A percentile compares a stretch with the other conserved stretches of the same genome.
Evolutionary conservation across 1,139 yeast genomes (phyloP).

Genomic region (Lodderomyces margitis): DNA sequence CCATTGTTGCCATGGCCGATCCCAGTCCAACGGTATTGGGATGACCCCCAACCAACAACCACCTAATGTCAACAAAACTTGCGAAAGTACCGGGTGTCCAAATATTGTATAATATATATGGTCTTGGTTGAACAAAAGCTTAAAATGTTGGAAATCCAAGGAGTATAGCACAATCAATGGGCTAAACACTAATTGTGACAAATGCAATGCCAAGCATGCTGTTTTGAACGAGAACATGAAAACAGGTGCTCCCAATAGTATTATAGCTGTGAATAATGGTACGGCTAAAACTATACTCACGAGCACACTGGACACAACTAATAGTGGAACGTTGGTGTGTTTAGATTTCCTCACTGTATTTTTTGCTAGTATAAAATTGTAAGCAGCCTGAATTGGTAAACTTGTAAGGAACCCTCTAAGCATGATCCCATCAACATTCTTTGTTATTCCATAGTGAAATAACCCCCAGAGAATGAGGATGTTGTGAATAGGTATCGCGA

Average conservation of each 20-base stretch:
- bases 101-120: constrained; percentile 24
- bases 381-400: constrained; percentile 26
- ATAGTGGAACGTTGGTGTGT: constrained; percentile 28
- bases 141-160: constrained; percentile 43
- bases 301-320: constrained; percentile 36
- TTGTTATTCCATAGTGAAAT: constrained; percentile 37
- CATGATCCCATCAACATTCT: constrained; percentile 26
- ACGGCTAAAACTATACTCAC: constrained; percentile 46
- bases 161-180: constrained; percentile 66
- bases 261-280: constrained; percentile 50
- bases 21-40: constrained; percentile 97
- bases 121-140: constrained; percentile 23
- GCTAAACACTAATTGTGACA: constrained; percentile 57
- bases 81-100: constrained; percentile 37
- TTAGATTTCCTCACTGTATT: constrained; percentile 19
- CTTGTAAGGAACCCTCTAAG: constrained; percentile 27
- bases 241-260: constrained; percentile 88
- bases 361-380: constrained; percentile 26
- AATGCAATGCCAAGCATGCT: constrained; percentile 59
- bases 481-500: constrained; percentile 51
- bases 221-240: constrained; percentile 58
- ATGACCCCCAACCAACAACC: constrained; percentile 94
- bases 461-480: constrained; percentile 37
- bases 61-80: constrained; percentile 51
- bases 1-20: constrained; percentile 96